Percentiles rank a stretch among this genome's conserved stretches.
Conservation (phyloP, 495 filamentous ascomycete genomes). For the Neurospora sublineolata region DNA sequence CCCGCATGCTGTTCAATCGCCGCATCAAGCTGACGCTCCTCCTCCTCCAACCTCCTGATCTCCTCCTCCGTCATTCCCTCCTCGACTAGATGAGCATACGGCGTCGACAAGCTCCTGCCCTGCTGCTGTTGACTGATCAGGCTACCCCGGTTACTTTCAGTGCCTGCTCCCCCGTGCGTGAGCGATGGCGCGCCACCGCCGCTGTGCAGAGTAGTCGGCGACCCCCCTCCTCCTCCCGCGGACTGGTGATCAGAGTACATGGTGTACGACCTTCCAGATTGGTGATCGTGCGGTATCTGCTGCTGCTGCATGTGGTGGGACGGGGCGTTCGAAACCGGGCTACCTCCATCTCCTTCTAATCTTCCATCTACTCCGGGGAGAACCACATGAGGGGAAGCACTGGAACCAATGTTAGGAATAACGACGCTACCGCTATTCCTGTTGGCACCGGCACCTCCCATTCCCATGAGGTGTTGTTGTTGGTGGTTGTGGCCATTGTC, state of each 20-base stretch:
- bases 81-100: constrained; percentile 36
- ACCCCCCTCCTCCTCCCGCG: neutral
- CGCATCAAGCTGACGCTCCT: constrained; percentile 36
- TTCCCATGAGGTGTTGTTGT: neutral
- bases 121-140: constrained; percentile 1
- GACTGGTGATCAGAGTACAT: constrained; percentile 26
- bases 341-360: neutral
- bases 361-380: neutral
- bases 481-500: constrained; percentile 18
- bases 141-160: neutral
- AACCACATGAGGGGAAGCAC: neutral
- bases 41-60: constrained; percentile 35
- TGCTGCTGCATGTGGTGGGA: constrained; percentile 1
- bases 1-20: constrained; percentile 32
- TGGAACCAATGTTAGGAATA: neutral
- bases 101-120: constrained; percentile 13
- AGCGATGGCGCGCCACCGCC: constrained; percentile 3
- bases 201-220: neutral
- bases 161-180: constrained; percentile 5
- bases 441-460: neutral
- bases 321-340: neutral
- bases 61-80: constrained; percentile 41
- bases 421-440: neutral
- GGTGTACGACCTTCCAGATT: constrained; percentile 17
- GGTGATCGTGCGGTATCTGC: neutral